phyloP scores from a whole-genome alignment of 116 monocot species.

The Phalaenopsis hybrid region DNA sequence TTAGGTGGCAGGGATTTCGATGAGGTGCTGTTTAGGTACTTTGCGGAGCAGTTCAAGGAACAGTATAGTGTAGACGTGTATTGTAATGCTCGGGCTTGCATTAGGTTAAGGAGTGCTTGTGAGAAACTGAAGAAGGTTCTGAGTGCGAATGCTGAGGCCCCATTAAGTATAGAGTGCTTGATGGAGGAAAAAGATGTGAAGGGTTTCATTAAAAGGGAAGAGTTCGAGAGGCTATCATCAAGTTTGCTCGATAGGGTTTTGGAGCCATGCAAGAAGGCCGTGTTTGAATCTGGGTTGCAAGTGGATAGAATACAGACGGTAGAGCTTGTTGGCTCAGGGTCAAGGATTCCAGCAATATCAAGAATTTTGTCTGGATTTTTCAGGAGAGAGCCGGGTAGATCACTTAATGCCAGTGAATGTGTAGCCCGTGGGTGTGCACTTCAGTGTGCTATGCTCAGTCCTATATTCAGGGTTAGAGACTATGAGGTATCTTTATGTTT shows the following conservation, averaged over 20 bases:
- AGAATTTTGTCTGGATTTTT: conserved; percentile 54
- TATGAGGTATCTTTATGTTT: conserved; percentile 51
- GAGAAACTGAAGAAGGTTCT: conserved; percentile 95
- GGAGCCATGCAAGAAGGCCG: conserved; percentile 49
- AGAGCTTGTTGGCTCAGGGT: conserved; percentile 89
- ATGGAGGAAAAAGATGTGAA: conserved; percentile 89
- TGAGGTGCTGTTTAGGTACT: conserved; percentile 62
- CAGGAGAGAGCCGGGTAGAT: conserved; percentile 56
- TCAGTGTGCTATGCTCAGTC: conserved; percentile 87
- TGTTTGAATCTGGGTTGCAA: conserved; percentile 39
- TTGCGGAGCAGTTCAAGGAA: conserved; percentile 51
- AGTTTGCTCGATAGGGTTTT: conserved; percentile 56
- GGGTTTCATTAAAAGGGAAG: conserved; percentile 72
- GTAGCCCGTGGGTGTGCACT: conserved; percentile 85
- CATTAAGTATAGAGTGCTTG: conserved; percentile 75
- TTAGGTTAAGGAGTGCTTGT: conserved; percentile 54
- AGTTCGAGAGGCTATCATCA: conserved; percentile 65
- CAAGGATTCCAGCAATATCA: conserved; percentile 59
- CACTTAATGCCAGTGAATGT: conserved; percentile 90
- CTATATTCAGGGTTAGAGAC: conserved; percentile 71
- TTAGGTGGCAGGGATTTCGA: conserved; percentile 90
- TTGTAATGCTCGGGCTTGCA: conserved; percentile 40
- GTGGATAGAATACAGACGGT: conserved; percentile 45
- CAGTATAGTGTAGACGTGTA: conserved; percentile 49
- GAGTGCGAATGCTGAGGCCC: conserved; percentile 73